A percentile compares a stretch with the other conserved stretches of the same genome.
phyloP scores from a whole-genome alignment of 2,329 filamentous ascomycete genomes.

The Fonsecaea multimorphosa region DNA sequence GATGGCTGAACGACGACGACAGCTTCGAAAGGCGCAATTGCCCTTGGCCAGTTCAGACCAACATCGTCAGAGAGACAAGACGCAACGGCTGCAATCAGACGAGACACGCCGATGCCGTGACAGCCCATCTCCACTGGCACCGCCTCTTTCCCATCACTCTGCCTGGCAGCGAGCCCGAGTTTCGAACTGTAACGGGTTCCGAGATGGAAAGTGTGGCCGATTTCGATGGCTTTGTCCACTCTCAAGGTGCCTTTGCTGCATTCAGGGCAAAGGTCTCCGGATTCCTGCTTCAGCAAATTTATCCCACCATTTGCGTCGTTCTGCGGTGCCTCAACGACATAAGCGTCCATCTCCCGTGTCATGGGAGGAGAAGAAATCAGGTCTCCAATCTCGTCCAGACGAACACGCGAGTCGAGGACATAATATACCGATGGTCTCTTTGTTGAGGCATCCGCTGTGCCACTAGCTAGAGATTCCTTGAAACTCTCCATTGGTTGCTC shows the following conservation, averaged over 20 bases:
- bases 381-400: constrained; percentile 10
- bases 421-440: constrained; percentile 33
- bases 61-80: constrained; percentile 72
- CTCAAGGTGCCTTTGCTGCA: constrained; percentile 70
- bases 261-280: constrained; percentile 74
- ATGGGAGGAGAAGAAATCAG: constrained; percentile 10
- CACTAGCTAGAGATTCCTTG: constrained; percentile 34
- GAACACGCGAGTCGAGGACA: constrained; percentile 33
- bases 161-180: constrained; percentile 64
- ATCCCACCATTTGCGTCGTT: constrained; percentile 15
- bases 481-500: constrained; percentile 55
- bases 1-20: constrained; percentile 65
- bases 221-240: constrained; percentile 77
- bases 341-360: not conserved
- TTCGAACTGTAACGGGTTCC: constrained; percentile 85
- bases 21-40: constrained; percentile 83
- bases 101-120: constrained; percentile 90
- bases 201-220: constrained; percentile 94
- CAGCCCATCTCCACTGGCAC: constrained; percentile 89
- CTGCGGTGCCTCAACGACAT: not conserved
- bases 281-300: constrained; percentile 66
- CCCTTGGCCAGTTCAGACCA: constrained; percentile 86
- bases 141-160: constrained; percentile 40
- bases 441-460: constrained; percentile 43
- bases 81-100: constrained; percentile 85